Evolutionary conservation across 768 basidiomycete genomes (phyloP).

Genomic region (Psilocybe sp.): DNA sequence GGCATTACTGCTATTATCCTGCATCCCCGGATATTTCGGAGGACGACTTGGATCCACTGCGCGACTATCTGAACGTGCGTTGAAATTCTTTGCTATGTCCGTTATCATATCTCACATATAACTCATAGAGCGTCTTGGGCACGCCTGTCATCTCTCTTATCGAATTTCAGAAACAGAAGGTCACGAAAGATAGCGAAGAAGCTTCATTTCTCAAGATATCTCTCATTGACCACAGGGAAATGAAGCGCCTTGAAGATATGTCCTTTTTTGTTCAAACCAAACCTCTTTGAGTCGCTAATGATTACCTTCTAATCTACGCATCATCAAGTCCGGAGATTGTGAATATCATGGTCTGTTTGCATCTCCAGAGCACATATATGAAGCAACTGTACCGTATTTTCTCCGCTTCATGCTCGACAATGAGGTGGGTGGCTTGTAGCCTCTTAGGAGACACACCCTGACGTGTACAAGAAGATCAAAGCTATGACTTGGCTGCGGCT

Average conservation of each 20-base stretch:
- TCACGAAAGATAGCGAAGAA: constrained; percentile 73
- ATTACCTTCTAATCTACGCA: constrained; percentile 30
- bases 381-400: constrained; percentile 84
- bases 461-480: constrained; percentile 54
- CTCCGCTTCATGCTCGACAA: constrained; percentile 95
- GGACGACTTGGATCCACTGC: constrained; percentile 61
- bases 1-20: constrained; percentile 89
- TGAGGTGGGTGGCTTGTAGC: constrained; percentile 45
- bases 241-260: constrained; percentile 86
- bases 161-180: constrained; percentile 58
- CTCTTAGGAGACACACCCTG: background rate
- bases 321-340: constrained; percentile 68
- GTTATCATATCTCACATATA: too few relatives aligned
- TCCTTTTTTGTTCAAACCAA: constrained; percentile 16
- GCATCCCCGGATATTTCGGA: constrained; percentile 73
- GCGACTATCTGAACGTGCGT: constrained; percentile 70
- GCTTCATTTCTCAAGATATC: constrained; percentile 80
- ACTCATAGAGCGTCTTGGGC: background rate
- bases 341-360: constrained; percentile 55
- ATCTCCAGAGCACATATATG: constrained; percentile 62
- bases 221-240: constrained; percentile 57
- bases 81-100: background rate
- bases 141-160: constrained; percentile 40
- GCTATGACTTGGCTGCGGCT: constrained; percentile 97
- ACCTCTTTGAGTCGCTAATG: constrained; percentile 2